phyloP scores from a whole-genome alignment of 108 stramenopile genomes.

The Craspedostauros australis region DNA sequence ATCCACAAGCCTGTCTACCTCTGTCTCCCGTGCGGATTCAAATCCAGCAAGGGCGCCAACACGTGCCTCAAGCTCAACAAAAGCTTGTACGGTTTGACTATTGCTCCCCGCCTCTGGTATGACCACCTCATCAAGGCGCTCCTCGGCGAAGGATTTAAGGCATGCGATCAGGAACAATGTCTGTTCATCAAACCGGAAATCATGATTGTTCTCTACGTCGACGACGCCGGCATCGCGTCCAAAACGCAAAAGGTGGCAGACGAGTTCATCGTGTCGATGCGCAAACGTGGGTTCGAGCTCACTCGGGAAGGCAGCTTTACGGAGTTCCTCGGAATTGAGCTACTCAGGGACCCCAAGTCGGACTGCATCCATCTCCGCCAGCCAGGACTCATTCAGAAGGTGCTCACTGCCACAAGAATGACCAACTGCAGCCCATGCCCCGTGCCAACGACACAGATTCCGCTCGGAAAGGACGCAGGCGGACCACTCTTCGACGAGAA shows the following conservation, averaged over 20 bases:
- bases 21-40: slow-evolving; percentile 5
- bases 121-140: slow-evolving; percentile 1
- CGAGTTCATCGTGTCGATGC: no score
- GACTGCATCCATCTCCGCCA: slow-evolving; percentile 17
- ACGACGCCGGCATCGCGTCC: no score
- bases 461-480: slow-evolving; percentile 28
- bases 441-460: slow-evolving; percentile 6
- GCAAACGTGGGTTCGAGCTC: slow-evolving; percentile 6
- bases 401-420: slow-evolving; percentile 15
- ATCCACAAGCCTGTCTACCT: not conserved
- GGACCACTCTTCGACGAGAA: slow-evolving; percentile 18
- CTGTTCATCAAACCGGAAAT: slow-evolving; percentile 10
- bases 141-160: not conserved
- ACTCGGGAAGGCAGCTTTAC: slow-evolving; percentile 16
- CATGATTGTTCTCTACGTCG: slow-evolving; percentile 23
- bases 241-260: no score
- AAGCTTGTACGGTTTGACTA: slow-evolving; percentile 14
- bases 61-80: slow-evolving; percentile 23
- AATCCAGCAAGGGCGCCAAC: not conserved
- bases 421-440: slow-evolving; percentile 14
- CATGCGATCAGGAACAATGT: slow-evolving; percentile 6
- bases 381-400: slow-evolving; percentile 27
- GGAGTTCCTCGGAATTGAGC: slow-evolving; percentile 22
- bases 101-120: slow-evolving; percentile 15
- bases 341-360: not conserved